Evolutionary conservation across 805 yeast species (phyloP), one percentile per base, ranked within the genome.

Genomic region (fission yeast (Schizosaccharomyces pombe)): DNA sequence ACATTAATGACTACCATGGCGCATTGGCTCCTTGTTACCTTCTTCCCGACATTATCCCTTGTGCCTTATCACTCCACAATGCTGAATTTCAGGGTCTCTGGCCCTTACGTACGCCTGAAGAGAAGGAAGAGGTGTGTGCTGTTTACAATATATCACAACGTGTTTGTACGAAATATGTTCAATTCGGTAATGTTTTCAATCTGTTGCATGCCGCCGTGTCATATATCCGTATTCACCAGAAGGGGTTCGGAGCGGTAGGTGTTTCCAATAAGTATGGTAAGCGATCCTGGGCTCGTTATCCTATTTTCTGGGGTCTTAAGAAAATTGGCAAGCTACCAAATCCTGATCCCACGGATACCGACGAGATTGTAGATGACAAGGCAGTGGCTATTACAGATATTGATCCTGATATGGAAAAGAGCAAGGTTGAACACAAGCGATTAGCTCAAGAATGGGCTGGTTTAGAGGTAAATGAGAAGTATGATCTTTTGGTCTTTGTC

Each of bases 271-370:
- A 52, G 26, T 52, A 52, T 33, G 54, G 54, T n/a, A 52, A 52
- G n/a, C 54, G 54, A 14, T 52, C 54, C 14, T 52, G 40, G 54
- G 54, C 54, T 19, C 54, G 54, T 28, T 52, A 52, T n/a, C 54
- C 54, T 33, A 52, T 52, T 22, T 52, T 52, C 54, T 52, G 54
- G 54, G 47, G 54, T 14, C 16, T 52, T 14, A 32, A 32, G 34
- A 33, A 37, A 37, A 52, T 52, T 37, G 54, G 54, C 4, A 52
- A 34, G 47, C 54, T 52, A 6, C 54, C 54, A 22, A 52, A 52
- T 26, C 54, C 54, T 22, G 54, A 52, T 34, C 54, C 54, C 5
- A 19, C 40, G 14, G 54, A 52, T 33, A 33, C 47, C 12, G 54
- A 22, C 1, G 54, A 32, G 9, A 22, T 52, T 32, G 22, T 8